phyloP scores from a whole-genome alignment of 257 asterid species.

The Paraleonurus japonicus region DNA sequence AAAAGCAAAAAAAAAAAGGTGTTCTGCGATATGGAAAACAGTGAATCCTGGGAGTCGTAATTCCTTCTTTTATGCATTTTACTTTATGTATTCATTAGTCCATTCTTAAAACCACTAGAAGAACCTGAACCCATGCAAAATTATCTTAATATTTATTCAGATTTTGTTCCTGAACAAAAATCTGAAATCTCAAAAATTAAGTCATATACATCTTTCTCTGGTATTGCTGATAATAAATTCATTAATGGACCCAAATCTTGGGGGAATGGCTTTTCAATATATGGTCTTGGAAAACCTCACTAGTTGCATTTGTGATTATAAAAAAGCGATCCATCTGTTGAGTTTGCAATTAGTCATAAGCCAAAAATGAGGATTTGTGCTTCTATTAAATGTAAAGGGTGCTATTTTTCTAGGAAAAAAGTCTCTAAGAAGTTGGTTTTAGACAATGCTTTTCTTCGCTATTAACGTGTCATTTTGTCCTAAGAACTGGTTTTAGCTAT shows the following conservation, averaged over 20 bases:
- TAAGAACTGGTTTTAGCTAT: background rate
- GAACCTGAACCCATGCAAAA: background rate
- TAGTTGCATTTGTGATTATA: conserved; percentile 2
- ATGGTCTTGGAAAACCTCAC: background rate
- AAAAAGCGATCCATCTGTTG: background rate
- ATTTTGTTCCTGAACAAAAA: background rate
- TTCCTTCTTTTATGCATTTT: conserved; percentile 11
- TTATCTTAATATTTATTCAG: background rate
- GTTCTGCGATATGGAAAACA: background rate
- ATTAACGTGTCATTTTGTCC: conserved; percentile 1
- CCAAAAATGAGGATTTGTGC: background rate
- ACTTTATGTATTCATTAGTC: background rate
- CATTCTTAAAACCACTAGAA: conserved; percentile 1
- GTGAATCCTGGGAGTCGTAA: background rate
- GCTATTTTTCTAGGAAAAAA: conserved; percentile 4
- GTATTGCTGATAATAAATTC: conserved; percentile 9
- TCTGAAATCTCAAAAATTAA: background rate
- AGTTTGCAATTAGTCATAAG: conserved; percentile 6
- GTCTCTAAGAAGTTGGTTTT: background rate
- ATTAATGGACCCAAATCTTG: conserved; percentile 13
- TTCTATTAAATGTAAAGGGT: conserved; percentile 6
- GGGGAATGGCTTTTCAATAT: background rate
- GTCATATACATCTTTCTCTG: background rate
- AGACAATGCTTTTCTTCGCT: background rate
- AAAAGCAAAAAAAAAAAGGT: background rate